Evolutionary conservation across 1,284 basidiomycete genomes (phyloP), one percentile per base, ranked within the genome.

Genomic region (Pseudozyma thailandica): DNA sequence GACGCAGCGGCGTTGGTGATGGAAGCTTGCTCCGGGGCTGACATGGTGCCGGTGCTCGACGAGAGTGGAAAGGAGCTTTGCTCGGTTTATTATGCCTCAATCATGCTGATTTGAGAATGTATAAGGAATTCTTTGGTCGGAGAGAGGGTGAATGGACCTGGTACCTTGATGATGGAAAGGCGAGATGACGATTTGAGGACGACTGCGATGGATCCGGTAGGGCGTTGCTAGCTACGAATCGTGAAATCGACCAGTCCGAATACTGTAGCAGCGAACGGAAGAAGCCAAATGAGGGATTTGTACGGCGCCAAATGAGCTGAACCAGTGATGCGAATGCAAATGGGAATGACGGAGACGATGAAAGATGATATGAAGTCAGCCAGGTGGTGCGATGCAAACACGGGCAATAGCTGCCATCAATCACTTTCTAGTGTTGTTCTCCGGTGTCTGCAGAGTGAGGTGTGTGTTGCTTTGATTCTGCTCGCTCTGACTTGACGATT

Each of bases 401-500:
- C 31, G 31, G 31, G 31, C n/a, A n/a, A n/a, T n/a, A 31, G 30
- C 30, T 15, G 30, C 31, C 31, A 33, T n/a, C n/a, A n/a, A n/a
- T n/a, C n/a, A n/a, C n/a, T n/a, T n/a, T n/a, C n/a, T n/a, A 33
- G 31, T 33, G 31, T 33, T 33, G 31, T 33, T 33, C 31, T 33
- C 31, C 31, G 31, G 31, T 33, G 31, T 33, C 31, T 33, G 31
- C 12, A 16, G 12, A 13, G 31, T 13, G n/a, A 10, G 12, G 31
- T 16, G 31, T 33, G 31, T 33, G 31, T 33, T 33, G 31, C 31
- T 33, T 33, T n/a, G n/a, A n/a, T n/a, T n/a, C n/a, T n/a, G n/a
- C n/a, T n/a, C n/a, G n/a, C n/a, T n/a, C n/a, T n/a, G n/a, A n/a
- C n/a, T n/a, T n/a, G n/a, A n/a, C n/a, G n/a, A n/a, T n/a, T n/a